Evolutionary conservation across 2,329 filamentous ascomycete species (phyloP).

Genomic region (Exserohilum rostratum): DNA sequence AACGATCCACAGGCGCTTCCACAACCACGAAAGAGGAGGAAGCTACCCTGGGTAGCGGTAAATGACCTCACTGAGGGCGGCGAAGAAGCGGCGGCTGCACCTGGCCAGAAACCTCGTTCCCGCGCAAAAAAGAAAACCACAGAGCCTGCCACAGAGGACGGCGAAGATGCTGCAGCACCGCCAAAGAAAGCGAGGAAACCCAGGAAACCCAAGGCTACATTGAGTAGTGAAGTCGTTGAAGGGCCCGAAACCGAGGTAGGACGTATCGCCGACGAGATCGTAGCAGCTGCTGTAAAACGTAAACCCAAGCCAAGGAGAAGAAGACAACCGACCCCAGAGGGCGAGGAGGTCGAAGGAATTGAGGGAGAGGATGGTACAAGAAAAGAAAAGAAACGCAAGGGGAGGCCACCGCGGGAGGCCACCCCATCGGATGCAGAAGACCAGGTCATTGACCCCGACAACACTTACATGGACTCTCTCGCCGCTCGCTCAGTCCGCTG

Average conservation of each 20-base stretch:
- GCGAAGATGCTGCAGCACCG: constrained; percentile 14
- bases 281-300: constrained; percentile 13
- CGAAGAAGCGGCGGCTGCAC: constrained; percentile 11
- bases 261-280: constrained; percentile 16
- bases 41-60: constrained; percentile 38
- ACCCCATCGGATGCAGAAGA: constrained; percentile 48
- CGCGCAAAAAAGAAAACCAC: constrained; percentile 19
- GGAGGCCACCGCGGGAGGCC: constrained; percentile 34
- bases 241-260: constrained; percentile 17
- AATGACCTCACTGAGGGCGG: constrained; percentile 29
- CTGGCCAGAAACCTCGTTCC: constrained; percentile 19
- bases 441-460: constrained; percentile 65
- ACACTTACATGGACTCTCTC: constrained; percentile 74
- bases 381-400: constrained; percentile 29
- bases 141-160: constrained; percentile 15
- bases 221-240: constrained; percentile 8
- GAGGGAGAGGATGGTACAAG: constrained; percentile 15
- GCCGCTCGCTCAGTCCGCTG: constrained; percentile 67
- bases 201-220: constrained; percentile 32
- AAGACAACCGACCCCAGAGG: constrained; percentile 19
- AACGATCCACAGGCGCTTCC: constrained; percentile 7
- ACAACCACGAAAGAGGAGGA: constrained; percentile 14
- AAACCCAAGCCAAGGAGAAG: constrained; percentile 29
- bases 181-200: constrained; percentile 39
- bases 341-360: constrained; percentile 9